Evolutionary conservation across 148 eudicot genomes (phyloP), one percentile per base, ranked within the genome.

Genomic region (Pharnaceum exiguum): DNA sequence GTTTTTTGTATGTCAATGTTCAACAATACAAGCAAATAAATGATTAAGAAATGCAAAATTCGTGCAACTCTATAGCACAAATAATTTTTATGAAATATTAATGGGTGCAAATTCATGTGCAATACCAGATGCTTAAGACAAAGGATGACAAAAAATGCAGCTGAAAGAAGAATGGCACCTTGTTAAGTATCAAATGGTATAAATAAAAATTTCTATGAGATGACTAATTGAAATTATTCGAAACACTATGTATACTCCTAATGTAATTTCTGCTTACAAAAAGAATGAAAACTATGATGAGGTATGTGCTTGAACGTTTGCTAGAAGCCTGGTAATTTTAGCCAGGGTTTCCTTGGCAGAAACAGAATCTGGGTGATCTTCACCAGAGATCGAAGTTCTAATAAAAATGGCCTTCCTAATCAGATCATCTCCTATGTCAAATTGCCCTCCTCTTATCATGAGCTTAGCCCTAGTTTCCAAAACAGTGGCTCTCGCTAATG

Each of bases 401-500:
- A 89, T 83, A 60, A 82, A 94, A 62, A 94, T 84, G 33, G 87
- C 79, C 82, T 94, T 94, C 65, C 99, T 69, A 61, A 89, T 82
- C 38, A 94, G 62, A 70, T 94, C 95, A 56, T 94, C 99, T 36
- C 85, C 93, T 10, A 86, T 71, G 55, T 89, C 99, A 47, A 82
- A 94, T 65, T 73, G 85, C n/a, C 95, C 89, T 9, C 99, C 99
- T 82, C 93, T 79, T 19, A 89, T 63, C 95, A 94, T 86, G 46
- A 94, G 76, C 77, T 89, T 89, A n/a, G 96, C 99, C 71, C 96
- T 71, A 4, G 95, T 83, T 69, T 94, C 99, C 13, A 89, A 68
- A 55, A 94, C 89, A 9, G 78, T 78, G 43, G 95, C 96, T 77
- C 99, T 73, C 5, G 88, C 72, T 28, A 89, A 51, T 2, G 99